Conservation (phyloP, 768 basidiomycete genomes). For the Clitopilus passeckerianus region DNA sequence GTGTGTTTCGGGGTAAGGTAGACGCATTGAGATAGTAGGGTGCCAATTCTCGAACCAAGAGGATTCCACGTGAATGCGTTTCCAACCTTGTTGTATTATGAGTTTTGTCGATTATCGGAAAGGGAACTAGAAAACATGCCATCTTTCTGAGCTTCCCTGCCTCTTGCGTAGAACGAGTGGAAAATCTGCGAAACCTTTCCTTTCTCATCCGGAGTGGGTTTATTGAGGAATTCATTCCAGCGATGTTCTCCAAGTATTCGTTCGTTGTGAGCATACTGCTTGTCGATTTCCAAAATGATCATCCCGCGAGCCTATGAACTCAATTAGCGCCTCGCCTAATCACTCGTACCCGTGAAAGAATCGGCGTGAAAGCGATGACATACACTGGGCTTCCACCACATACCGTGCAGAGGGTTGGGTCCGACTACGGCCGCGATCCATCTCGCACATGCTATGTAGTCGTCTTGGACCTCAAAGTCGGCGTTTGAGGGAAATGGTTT, state of each 20-base stretch:
- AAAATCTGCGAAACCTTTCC: conserved; percentile 34
- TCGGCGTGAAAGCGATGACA: conserved; percentile 6
- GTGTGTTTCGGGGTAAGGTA: conserved; percentile 34
- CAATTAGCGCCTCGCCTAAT: conserved; percentile 2
- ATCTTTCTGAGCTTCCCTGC: conserved; percentile 43
- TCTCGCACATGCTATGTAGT: conserved; percentile 33
- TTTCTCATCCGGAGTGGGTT: conserved; percentile 31
- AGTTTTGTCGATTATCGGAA: neutral
- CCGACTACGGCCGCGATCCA: conserved; percentile 47
- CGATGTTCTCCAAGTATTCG: conserved; percentile 45
- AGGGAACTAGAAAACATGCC: conserved; percentile 25
- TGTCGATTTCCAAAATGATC: conserved; percentile 45
- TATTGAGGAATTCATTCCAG: conserved; percentile 40
- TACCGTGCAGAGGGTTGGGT: conserved; percentile 28
- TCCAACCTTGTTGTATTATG: conserved; percentile 37
- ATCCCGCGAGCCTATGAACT: conserved; percentile 34
- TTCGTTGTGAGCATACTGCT: conserved; percentile 25
- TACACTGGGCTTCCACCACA: conserved; percentile 45
- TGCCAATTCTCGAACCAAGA: conserved; percentile 37
- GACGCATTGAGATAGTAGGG: conserved; percentile 17
- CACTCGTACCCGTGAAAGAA: neutral
- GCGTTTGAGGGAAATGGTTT: conserved; percentile 46
- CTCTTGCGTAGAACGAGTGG: conserved; percentile 34
- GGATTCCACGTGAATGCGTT: conserved; percentile 34
- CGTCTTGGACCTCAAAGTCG: conserved; percentile 35